Evolutionary conservation across 129 eudicot species (phyloP), one percentile per base, ranked within the genome.

Genomic region (Smallanthus sonchifolius): DNA sequence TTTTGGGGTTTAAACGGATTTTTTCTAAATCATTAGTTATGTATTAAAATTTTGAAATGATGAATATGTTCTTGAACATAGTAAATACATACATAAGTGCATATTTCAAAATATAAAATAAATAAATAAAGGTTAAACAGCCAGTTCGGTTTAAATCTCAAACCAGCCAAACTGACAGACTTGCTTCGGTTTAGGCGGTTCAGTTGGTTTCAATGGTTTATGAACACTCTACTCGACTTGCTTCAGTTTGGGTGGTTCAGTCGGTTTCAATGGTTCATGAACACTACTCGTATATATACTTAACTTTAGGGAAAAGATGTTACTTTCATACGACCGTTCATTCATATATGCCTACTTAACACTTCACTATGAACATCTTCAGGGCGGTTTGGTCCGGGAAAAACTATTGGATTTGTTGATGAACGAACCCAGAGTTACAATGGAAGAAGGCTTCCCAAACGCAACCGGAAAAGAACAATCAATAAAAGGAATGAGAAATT

Each of bases 391-490:
- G 24, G 82, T 94, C 72, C 87, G 99, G 59, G 99, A 91, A 85
- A 91, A 91, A 60, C 63, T 95, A 67, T 95, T 94, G 99, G 94
- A 95, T 51, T 72, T 91, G 61, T 73, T 91, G 71, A 69, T 86
- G 35, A 67, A 88, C 38, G 91, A 88, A 77, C 87, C 84, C 0
- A 80, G 82, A 60, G 96, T 95, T 14, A 62, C 88, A 30, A 88
- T 94, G 83, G 98, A 94, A 86, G 96, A 94, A 79, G 98, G 98
- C 24, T 94, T 94, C 81, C 98, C 98, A 4, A 94, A 94, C 74
- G 97, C 96, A 51, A 90, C 98, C 5, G 98, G 98, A 13, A 90
- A 75, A 56, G 93, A 88, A 75, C 97, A 91, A 70, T 94, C 97
- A 4, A 88, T 94, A 51, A 85, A 82, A 80, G 99, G 99, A 36